Conservation (phyloP, 805 yeast genomes). For the Candida dajiaensis region DNA sequence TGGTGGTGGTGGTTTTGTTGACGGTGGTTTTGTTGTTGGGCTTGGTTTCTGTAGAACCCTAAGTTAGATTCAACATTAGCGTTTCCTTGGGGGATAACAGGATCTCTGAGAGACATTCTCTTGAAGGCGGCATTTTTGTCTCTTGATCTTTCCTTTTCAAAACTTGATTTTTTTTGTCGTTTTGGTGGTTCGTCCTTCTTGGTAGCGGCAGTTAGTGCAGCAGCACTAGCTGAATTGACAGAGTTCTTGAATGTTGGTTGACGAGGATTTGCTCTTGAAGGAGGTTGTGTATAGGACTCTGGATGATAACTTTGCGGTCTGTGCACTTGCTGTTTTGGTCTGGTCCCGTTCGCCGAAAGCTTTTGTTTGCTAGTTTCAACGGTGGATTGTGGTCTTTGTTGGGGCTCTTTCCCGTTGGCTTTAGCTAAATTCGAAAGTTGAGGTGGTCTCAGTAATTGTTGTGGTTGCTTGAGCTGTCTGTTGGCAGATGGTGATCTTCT, state of each 20-base stretch:
- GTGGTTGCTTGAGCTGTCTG: constrained; percentile 1
- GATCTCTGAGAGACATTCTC: constrained; percentile 30
- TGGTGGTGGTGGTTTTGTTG: constrained; percentile 12
- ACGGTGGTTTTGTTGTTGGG: constrained; percentile 10
- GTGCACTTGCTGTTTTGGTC: background rate
- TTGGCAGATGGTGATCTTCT: background rate
- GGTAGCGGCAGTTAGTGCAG: constrained; percentile 44
- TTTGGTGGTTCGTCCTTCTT: constrained; percentile 35
- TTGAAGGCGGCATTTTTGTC: constrained; percentile 31
- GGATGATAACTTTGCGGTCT: background rate
- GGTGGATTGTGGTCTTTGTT: constrained; percentile 11
- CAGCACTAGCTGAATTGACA: constrained; percentile 18
- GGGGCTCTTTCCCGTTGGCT: background rate
- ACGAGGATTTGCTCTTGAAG: background rate
- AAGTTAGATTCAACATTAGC: constrained; percentile 17
- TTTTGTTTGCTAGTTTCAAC: background rate
- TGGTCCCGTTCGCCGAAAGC: background rate
- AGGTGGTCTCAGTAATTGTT: background rate
- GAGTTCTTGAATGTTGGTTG: background rate
- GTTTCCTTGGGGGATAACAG: constrained; percentile 15
- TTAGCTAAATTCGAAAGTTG: background rate
- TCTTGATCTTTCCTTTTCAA: constrained; percentile 39
- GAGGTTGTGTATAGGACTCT: background rate
- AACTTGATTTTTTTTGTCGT: constrained; percentile 40
- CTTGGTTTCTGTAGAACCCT: constrained; percentile 24